Conservation (phyloP, 192 early-diverging fungal genomes). For the Podila horticola region DNA sequence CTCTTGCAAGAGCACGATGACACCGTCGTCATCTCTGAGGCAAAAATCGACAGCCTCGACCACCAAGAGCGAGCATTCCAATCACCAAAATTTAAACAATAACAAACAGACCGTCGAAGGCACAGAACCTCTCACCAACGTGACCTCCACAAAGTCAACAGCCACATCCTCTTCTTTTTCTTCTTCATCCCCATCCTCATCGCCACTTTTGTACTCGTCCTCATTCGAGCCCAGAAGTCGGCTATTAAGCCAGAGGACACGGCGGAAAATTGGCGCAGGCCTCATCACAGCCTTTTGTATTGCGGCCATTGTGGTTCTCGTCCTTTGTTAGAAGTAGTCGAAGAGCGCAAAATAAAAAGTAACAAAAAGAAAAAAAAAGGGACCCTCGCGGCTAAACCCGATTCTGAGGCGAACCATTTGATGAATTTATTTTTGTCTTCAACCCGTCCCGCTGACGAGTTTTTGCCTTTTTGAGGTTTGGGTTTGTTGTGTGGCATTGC, state of each 20-base stretch:
- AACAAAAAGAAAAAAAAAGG: background rate
- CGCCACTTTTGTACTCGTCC: slow-evolving; percentile 1
- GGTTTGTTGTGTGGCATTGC: background rate
- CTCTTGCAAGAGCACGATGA: background rate
- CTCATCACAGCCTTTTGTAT: slow-evolving; percentile 44
- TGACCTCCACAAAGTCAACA: background rate
- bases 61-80: background rate
- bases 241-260: slow-evolving; percentile 6
- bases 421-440: too few species aligned
- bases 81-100: background rate
- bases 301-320: slow-evolving; percentile 33
- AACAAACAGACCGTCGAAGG: background rate
- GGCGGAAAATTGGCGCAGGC: slow-evolving; percentile 28
- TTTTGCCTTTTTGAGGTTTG: too few species aligned
- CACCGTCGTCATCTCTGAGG: background rate
- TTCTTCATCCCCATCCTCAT: background rate
- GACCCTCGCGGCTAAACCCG: background rate
- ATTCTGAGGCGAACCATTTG: too few species aligned
- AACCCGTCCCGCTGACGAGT: too few species aligned
- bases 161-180: background rate
- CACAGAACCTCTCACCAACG: background rate
- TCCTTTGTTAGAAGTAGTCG: slow-evolving; percentile 11
- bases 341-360: background rate
- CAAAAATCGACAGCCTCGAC: background rate
- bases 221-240: slow-evolving; percentile 11